phyloP scores from a whole-genome alignment of 1,284 basidiomycete species.

The Irpex sp. region DNA sequence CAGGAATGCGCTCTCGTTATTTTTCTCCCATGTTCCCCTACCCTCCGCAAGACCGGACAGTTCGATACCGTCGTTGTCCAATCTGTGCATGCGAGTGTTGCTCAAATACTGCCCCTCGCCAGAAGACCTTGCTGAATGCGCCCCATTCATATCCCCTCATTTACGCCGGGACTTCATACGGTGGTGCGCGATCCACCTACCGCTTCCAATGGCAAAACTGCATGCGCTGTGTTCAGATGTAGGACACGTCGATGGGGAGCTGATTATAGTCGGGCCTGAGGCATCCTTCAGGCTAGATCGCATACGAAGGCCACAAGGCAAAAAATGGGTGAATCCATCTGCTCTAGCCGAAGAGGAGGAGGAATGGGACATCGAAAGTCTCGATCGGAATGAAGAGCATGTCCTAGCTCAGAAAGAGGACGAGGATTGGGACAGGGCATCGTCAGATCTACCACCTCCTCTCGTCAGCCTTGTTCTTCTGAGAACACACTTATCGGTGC shows the following conservation, averaged over 20 bases:
- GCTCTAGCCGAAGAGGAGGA: not conserved
- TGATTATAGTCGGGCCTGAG: constrained; percentile 56
- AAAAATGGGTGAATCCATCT: constrained; percentile 20
- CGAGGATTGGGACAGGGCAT: constrained; percentile 3
- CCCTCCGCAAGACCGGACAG: not conserved
- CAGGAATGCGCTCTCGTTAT: constrained; percentile 44
- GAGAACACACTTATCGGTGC: constrained; percentile 30
- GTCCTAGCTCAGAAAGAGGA: not conserved
- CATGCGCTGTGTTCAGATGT: constrained; percentile 43
- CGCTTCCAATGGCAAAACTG: constrained; percentile 45
- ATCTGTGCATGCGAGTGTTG: constrained; percentile 38
- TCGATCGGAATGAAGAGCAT: too few relatives aligned
- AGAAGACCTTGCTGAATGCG: constrained; percentile 34
- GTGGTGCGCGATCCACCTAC: constrained; percentile 50
- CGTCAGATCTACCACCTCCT: constrained; percentile 12
- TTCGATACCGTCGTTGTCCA: constrained; percentile 29
- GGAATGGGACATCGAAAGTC: too few relatives aligned
- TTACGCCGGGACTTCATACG: constrained; percentile 54
- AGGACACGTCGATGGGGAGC: constrained; percentile 55
- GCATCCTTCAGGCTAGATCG: constrained; percentile 36
- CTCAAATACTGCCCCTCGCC: constrained; percentile 21
- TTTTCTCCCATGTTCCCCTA: constrained; percentile 34
- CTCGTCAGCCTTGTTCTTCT: constrained; percentile 31
- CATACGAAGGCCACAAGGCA: constrained; percentile 25
- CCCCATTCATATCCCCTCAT: constrained; percentile 51